Base-by-base conservation (phyloP, 805 yeast species). In the Candida qinlingensis region DNA sequence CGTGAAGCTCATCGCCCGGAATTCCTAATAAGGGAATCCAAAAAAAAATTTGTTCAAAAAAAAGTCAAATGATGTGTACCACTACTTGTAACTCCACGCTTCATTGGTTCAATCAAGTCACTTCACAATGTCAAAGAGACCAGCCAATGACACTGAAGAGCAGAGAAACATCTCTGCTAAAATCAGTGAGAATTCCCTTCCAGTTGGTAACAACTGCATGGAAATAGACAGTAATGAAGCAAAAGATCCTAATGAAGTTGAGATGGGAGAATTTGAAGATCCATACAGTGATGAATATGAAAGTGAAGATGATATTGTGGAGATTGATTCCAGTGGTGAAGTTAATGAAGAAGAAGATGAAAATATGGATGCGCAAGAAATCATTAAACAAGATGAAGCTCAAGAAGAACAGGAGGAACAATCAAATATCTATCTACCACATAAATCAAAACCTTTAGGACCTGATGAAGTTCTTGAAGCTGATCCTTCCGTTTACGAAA, bases 381-480 rank as follows among this genome's bases (percentile, higher is more conserved):
- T 65, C 41, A 58, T 71, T 38, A 67, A 66, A 46, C 60, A 66
- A 54, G 63, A 71, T 31, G 67, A 70, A 48, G 58, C 63, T 45
- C 69, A 68, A 44, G 71, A 67, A 43, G 69, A 67, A 34, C 61
- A 62, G 43, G 68, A 66, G 33, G 61, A 62, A 48, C 69, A 73
- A 19, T 69, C 80, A 42, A 58, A 70, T 53, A 70, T 92, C 40
- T 94, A 87, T 68, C 73, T 94, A 55, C 98, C 99, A 25, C 96
- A 90, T 64, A 77, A 82, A 68, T 84, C 94, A 29, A 82, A 80
- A 59, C 97, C 97, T 6, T 75, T 94, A 56, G 97, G 97, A 1
- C 95, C 96, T 2, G 96, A 89, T 70, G 98, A 94, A 71, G 95
- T 86, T 10, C 75, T 94, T 63, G 97, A 92, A 70, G 96, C 98